Percentiles rank a stretch among this genome's conserved stretches.
phyloP scores from a whole-genome alignment of 2,329 filamentous ascomycete species.

The Trichothecium sympodiale region DNA sequence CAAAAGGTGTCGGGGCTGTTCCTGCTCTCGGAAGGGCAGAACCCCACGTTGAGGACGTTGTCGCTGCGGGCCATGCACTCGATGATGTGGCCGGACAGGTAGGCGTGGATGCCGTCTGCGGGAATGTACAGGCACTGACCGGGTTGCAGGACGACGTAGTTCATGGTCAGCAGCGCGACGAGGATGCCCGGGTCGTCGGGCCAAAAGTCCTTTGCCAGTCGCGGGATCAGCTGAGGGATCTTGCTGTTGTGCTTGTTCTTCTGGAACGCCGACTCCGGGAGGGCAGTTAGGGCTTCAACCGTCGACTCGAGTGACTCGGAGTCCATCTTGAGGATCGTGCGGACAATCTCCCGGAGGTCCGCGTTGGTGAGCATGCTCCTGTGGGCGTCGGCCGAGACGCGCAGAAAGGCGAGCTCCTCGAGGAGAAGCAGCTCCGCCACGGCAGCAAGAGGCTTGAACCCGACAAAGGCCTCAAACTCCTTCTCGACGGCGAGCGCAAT shows the following conservation, averaged over 20 bases:
- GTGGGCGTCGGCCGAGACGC: constrained; percentile 6
- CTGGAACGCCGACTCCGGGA: constrained; percentile 33
- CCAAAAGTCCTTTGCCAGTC: constrained; percentile 54
- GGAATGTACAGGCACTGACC: constrained; percentile 94
- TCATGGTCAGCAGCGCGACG: constrained; percentile 63
- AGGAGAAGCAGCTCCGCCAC: constrained; percentile 50
- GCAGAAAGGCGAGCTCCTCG: constrained; percentile 12
- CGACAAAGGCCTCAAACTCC: constrained; percentile 65
- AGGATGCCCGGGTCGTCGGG: constrained; percentile 54
- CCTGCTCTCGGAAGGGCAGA: constrained; percentile 56
- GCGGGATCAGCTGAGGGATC: constrained; percentile 52
- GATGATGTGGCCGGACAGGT: constrained; percentile 86
- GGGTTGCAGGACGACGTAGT: constrained; percentile 56
- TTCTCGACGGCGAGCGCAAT: constrained; percentile 57
- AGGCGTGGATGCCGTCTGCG: constrained; percentile 95
- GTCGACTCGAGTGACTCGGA: constrained; percentile 18
- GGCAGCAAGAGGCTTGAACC: constrained; percentile 55
- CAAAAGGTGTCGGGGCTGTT: constrained; percentile 55
- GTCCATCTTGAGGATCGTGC: constrained; percentile 40
- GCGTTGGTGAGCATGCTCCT: constrained; percentile 30
- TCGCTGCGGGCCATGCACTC: constrained; percentile 74
- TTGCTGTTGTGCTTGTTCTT: constrained; percentile 33
- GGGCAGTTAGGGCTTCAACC: constrained; percentile 15
- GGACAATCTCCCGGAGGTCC: constrained; percentile 42
- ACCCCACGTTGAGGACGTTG: constrained; percentile 64